Evolutionary conservation across 176 grass and related monocot genomes (phyloP), one percentile per base, ranked within the genome.

Genomic region (Zea mays): DNA sequence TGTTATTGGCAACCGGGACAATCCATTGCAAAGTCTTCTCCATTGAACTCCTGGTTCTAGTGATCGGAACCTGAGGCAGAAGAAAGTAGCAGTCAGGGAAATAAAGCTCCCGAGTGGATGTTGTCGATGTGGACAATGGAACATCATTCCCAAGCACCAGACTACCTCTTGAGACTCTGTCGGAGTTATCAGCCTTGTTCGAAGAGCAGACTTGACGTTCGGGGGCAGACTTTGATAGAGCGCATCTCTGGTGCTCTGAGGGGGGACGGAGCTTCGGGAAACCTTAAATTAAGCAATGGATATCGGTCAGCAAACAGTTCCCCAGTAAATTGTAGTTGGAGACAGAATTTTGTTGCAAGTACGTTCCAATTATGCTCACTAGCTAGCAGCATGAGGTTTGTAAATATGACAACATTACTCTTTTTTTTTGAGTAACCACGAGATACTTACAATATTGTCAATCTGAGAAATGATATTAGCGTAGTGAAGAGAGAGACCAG

Each of bases 401-500:
- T 38, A 2, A 39, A 47, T 57, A 67, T 42, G 38, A 10, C 50
- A 73, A 21, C 38, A 63, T 27, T 51, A 52, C 38, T 35, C 19
- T 37, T 65, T 59, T 58, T 64, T 27, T 61, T 38, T 65, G 15
- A 76, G 65, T 60, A 75, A 61, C n/a, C 20, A 19, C 39, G 78
- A 57, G 47, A 86, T 80, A 92, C 94, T 94, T 89, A 97, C 94
- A 71, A 97, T 88, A 69, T 88, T 92, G 80, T 94, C 94, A 62
- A 97, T 94, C 74, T 97, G 94, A 41, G 82, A 89, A 82, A 94
- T 94, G 60, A 97, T 92, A 88, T 97, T 97, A 73, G 94, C 94
- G 88, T 97, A 94, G 62, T 97, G 91, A 81, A 97, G 75, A 5
- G 94, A 88, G 39, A 97, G 94, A 63, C 91, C 94, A 67, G 87